These are phyloP conservation scores for Monilinia fructigena DNA, from an alignment of 2,329 filamentous ascomycete genomes.

Conservation along the genomic window DNA sequence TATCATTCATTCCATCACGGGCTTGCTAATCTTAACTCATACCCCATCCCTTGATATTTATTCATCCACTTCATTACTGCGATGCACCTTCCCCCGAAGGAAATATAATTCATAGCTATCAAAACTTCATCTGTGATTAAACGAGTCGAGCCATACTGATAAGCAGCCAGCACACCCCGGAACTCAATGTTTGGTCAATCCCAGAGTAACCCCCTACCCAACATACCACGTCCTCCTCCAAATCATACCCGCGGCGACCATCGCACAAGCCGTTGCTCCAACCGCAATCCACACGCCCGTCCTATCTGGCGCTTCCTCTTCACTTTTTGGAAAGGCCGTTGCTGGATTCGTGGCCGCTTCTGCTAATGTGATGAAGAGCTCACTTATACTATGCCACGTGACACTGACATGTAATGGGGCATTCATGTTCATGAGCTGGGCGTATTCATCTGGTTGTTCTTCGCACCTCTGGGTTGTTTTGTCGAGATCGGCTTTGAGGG, in stretches of 20 bases:
- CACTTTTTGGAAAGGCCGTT: constrained; percentile 82
- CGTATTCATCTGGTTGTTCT: constrained; percentile 89
- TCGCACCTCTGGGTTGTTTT: constrained; percentile 95
- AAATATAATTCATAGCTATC: background rate
- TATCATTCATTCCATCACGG: constrained; percentile 5
- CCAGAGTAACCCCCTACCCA: constrained; percentile 13
- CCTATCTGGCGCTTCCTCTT: constrained; percentile 80
- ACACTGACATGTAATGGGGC: constrained; percentile 92
- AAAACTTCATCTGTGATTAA: background rate
- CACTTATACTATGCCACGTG: constrained; percentile 89
- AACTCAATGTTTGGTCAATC: background rate
- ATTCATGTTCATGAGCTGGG: constrained; percentile 79
- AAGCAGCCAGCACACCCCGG: background rate
- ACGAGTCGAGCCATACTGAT: background rate
- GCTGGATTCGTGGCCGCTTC: constrained; percentile 90
- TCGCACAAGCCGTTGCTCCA: constrained; percentile 67
- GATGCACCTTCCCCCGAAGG: background rate
- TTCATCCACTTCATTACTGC: background rate
- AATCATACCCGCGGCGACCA: constrained; percentile 63
- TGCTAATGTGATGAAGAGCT: constrained; percentile 88
- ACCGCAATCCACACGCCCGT: constrained; percentile 83
- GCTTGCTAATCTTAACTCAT: background rate
- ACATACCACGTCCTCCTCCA: constrained; percentile 48
- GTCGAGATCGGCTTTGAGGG: constrained; percentile 91
- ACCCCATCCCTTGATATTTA: too few species aligned